These are phyloP conservation scores for Plasmopara viticola DNA, from an alignment of 352 stramenopile species.

Conservation along the genomic window DNA sequence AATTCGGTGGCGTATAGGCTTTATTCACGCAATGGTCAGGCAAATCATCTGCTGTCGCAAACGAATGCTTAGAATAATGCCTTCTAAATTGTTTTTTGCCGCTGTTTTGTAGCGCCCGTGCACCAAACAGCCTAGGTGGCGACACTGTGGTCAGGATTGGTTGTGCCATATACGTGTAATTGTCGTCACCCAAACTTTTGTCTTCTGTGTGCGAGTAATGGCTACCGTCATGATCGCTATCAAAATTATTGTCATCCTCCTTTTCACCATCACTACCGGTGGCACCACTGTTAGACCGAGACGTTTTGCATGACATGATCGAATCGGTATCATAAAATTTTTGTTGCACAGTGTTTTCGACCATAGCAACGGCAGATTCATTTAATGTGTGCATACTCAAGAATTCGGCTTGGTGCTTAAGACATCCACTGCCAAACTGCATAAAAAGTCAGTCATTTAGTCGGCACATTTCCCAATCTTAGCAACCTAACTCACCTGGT, in stretches of 20 bases:
- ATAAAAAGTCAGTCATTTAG: background rate
- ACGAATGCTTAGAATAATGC: slow-evolving; percentile 23
- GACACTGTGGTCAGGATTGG: slow-evolving; percentile 18
- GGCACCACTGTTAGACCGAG: slow-evolving; percentile 28
- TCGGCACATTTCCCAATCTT: background rate
- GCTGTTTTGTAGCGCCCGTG: slow-evolving; percentile 6
- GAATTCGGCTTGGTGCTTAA: slow-evolving; percentile 55
- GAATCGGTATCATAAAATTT: slow-evolving; percentile 9
- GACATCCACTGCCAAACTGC: slow-evolving; percentile 61
- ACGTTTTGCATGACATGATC: slow-evolving; percentile 15
- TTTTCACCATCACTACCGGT: slow-evolving; percentile 20
- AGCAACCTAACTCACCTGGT: slow-evolving; percentile 25
- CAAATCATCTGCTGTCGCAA: slow-evolving; percentile 11
- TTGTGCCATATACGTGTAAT: slow-evolving; percentile 6
- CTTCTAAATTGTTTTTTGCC: slow-evolving; percentile 9
- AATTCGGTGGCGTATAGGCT: background rate
- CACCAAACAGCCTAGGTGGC: slow-evolving; percentile 14
- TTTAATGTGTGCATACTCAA: slow-evolving; percentile 18
- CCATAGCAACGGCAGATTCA: slow-evolving; percentile 4
- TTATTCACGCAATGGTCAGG: background rate
- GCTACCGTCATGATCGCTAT: slow-evolving; percentile 31
- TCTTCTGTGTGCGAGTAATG: slow-evolving; percentile 20
- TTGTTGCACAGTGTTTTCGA: slow-evolving; percentile 10
- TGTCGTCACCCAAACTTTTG: slow-evolving; percentile 4
- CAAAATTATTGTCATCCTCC: slow-evolving; percentile 29